Evolutionary conservation across 2,329 filamentous ascomycete species (phyloP).

Genomic region (Cladosporium colombiae): DNA sequence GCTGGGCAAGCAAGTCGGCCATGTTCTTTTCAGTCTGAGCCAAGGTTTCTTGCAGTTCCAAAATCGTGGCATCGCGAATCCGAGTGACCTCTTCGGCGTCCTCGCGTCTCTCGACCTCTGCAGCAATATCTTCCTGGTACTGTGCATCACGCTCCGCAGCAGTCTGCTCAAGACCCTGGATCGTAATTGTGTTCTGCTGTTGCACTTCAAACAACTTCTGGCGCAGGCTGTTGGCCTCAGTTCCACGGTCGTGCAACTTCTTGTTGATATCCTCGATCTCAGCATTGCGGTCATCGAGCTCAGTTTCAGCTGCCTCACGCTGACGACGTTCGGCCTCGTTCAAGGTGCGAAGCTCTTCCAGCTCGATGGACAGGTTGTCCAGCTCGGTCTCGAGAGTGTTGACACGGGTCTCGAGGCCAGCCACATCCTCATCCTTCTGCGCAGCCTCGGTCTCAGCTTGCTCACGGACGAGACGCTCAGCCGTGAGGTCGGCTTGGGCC

Average conservation of each 20-base stretch:
- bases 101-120: slow-evolving; percentile 43
- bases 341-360: slow-evolving; percentile 40
- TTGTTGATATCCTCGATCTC: slow-evolving; percentile 44
- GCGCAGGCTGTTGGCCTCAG: slow-evolving; percentile 51
- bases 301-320: slow-evolving; percentile 46
- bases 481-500: slow-evolving; percentile 39
- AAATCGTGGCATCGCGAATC: slow-evolving; percentile 39
- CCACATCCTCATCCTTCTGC: slow-evolving; percentile 40
- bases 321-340: slow-evolving; percentile 46
- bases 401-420: slow-evolving; percentile 41
- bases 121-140: slow-evolving; percentile 41
- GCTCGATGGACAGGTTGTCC: slow-evolving; percentile 33
- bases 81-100: slow-evolving; percentile 40
- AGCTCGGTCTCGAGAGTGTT: slow-evolving; percentile 37
- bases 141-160: slow-evolving; percentile 43
- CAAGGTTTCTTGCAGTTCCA: slow-evolving; percentile 40
- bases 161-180: slow-evolving; percentile 41
- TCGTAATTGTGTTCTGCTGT: slow-evolving; percentile 42
- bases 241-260: slow-evolving; percentile 44
- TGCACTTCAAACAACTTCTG: slow-evolving; percentile 51
- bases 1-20: slow-evolving; percentile 30
- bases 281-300: slow-evolving; percentile 45
- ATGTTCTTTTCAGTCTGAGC: slow-evolving; percentile 35
- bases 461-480: slow-evolving; percentile 37
- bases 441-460: slow-evolving; percentile 42